Percentiles rank a stretch among this genome's conserved stretches.
phyloP scores from a whole-genome alignment of 805 yeast species.

The Kregervanrija pseudodelftensis region DNA sequence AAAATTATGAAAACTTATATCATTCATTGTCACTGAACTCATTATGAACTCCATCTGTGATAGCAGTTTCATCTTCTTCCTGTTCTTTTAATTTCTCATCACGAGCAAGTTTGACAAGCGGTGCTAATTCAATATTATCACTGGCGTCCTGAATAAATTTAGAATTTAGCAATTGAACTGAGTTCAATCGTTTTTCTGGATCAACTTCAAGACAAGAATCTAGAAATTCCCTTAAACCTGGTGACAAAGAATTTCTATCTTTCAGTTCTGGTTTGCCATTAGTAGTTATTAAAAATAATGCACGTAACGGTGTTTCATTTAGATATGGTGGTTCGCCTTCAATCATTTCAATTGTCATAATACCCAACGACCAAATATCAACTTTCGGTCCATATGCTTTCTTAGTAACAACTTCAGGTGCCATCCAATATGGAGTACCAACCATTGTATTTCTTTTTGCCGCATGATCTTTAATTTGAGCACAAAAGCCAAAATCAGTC shows the following conservation, averaged over 20 bases:
- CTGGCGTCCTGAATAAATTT: slow-evolving; percentile 59
- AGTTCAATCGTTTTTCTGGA: slow-evolving; percentile 72
- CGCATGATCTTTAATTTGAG: slow-evolving; percentile 66
- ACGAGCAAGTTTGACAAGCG: slow-evolving; percentile 67
- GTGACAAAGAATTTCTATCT: slow-evolving; percentile 65
- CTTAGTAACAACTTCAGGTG: slow-evolving; percentile 77
- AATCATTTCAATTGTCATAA: slow-evolving; percentile 83
- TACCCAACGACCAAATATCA: slow-evolving; percentile 78
- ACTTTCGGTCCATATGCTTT: slow-evolving; percentile 78
- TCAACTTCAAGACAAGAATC: slow-evolving; percentile 77
- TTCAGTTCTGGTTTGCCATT: slow-evolving; percentile 76
- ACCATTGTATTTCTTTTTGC: slow-evolving; percentile 80
- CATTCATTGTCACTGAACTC: background rate
- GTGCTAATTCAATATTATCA: slow-evolving; percentile 55
- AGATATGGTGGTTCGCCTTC: slow-evolving; percentile 82
- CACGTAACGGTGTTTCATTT: slow-evolving; percentile 73
- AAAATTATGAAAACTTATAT: background rate
- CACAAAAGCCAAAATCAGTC: slow-evolving; percentile 78
- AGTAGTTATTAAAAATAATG: slow-evolving; percentile 68
- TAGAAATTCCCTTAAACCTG: slow-evolving; percentile 60
- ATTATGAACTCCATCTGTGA: background rate
- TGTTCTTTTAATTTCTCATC: slow-evolving; percentile 44
- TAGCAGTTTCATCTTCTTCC: slow-evolving; percentile 13
- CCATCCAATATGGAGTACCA: slow-evolving; percentile 90
- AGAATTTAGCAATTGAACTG: slow-evolving; percentile 63